These are phyloP conservation scores for Paspalum vaginatum DNA, from an alignment of 176 grass and related monocot genomes.

Conservation along the genomic window DNA sequence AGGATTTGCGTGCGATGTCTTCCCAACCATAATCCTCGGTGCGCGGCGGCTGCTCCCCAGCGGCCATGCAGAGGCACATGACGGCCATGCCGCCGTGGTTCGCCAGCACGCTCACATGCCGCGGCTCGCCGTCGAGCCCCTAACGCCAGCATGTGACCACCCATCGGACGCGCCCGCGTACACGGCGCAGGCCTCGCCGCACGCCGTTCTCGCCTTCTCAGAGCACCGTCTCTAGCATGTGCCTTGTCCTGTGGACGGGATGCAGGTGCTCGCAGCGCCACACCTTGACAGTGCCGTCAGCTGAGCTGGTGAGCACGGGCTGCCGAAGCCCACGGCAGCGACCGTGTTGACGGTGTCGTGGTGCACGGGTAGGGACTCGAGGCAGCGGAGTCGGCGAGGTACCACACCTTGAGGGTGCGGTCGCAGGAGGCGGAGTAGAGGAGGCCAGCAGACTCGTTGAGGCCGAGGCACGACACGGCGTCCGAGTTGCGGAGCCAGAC, in stretches of 20 bases:
- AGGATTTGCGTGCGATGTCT: no score
- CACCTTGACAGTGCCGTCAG: slow-evolving; percentile 58
- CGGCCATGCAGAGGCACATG: slow-evolving; percentile 75
- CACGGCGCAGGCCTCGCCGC: slow-evolving; percentile 22
- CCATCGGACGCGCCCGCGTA: slow-evolving; percentile 69
- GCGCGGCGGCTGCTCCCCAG: no score
- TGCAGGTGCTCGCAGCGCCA: slow-evolving; percentile 49
- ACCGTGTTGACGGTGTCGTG: slow-evolving; percentile 65
- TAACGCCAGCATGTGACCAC: slow-evolving; percentile 50
- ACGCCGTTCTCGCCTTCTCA: slow-evolving; percentile 36
- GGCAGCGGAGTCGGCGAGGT: slow-evolving; percentile 45
- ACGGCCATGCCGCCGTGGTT: slow-evolving; percentile 44
- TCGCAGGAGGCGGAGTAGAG: slow-evolving; percentile 72
- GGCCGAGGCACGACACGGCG: slow-evolving; percentile 63
- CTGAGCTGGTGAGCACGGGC: slow-evolving; percentile 55
- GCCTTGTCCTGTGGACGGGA: neutral
- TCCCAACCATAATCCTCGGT: no score
- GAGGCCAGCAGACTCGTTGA: slow-evolving; percentile 42
- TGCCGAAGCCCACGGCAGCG: slow-evolving; percentile 34
- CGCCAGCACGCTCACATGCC: slow-evolving; percentile 19
- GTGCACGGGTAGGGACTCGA: slow-evolving; percentile 50
- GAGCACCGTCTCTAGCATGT: slow-evolving; percentile 43
- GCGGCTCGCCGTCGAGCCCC: neutral
- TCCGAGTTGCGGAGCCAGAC: slow-evolving; percentile 57
- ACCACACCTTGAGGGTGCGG: slow-evolving; percentile 55